Conservation (phyloP, 2,329 filamentous ascomycete genomes). For the Penicillium sp. region DNA sequence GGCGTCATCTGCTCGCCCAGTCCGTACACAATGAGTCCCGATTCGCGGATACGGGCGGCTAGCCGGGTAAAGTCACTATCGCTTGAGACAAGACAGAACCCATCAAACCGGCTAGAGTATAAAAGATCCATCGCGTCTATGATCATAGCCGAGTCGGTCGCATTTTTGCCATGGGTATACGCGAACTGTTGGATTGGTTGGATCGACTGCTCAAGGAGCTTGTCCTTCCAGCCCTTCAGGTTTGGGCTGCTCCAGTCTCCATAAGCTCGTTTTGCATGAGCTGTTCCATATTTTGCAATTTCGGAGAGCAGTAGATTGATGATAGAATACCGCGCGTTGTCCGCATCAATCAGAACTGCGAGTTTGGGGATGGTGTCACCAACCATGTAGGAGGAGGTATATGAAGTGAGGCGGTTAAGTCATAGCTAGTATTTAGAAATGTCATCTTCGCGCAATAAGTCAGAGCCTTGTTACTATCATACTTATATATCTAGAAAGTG, state of each 20-base stretch:
- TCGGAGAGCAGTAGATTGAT: constrained; percentile 10
- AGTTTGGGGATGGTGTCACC: constrained; percentile 1
- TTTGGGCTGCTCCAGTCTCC: constrained; percentile 12
- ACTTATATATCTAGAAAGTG: no score
- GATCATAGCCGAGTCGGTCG: no score
- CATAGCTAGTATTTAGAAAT: no score
- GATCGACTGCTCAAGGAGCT: no score
- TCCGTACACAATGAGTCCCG: constrained; percentile 35
- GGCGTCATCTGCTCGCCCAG: constrained; percentile 32
- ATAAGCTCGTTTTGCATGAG: constrained; percentile 15
- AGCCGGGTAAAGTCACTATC: constrained; percentile 23
- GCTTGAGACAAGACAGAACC: no score
- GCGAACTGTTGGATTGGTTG: no score
- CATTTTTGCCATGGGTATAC: no score
- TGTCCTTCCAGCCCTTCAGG: not conserved
- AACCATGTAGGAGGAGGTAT: not conserved
- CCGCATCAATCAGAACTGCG: constrained; percentile 5
- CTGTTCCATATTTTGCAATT: constrained; percentile 15
- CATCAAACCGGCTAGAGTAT: no score
- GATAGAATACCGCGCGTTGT: not conserved
- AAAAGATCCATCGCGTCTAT: no score
- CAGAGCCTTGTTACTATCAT: no score
- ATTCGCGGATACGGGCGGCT: constrained; percentile 35
- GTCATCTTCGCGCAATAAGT: no score
- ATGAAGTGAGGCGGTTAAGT: not conserved